Evolutionary conservation across 257 asterid species (phyloP).

Genomic region (Capsicum chinense): DNA sequence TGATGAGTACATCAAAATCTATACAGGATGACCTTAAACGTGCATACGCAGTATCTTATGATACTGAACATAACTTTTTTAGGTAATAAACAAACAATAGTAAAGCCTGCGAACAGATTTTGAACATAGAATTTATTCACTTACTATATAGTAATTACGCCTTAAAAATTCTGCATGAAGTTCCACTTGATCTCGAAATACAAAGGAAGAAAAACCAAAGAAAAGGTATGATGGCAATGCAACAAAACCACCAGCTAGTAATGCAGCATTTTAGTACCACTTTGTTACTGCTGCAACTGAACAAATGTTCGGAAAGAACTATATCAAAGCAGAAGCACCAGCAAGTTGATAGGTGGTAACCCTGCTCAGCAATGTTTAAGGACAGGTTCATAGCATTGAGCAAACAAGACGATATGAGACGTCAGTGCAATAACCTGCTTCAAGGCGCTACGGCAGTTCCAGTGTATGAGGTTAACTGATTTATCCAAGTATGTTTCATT

Average conservation of each 20-base stretch:
- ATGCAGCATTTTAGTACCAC: not conserved
- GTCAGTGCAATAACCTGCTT: too few relatives aligned
- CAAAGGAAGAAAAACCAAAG: not conserved
- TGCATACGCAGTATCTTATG: conserved; percentile 19
- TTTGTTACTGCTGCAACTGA: not conserved
- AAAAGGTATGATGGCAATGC: not conserved
- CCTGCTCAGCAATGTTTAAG: too few relatives aligned
- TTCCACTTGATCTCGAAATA: not conserved
- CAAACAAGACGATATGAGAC: too few relatives aligned
- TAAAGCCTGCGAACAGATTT: not conserved
- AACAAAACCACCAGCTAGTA: not conserved
- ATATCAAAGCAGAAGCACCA: not conserved
- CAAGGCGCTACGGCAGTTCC: too few relatives aligned
- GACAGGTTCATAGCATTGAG: too few relatives aligned
- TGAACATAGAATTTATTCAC: not conserved
- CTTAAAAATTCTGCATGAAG: not conserved
- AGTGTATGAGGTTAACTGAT: too few relatives aligned
- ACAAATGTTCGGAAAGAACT: not conserved
- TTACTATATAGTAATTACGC: not conserved
- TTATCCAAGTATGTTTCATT: too few relatives aligned
- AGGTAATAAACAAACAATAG: not conserved
- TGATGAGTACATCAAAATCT: conserved; percentile 23
- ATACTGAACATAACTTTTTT: not conserved
- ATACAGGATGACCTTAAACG: not conserved
- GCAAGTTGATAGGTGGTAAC: not conserved